Evolutionary conservation across 345 rosid species (phyloP).

Genomic region (Gossypium thurberi): DNA sequence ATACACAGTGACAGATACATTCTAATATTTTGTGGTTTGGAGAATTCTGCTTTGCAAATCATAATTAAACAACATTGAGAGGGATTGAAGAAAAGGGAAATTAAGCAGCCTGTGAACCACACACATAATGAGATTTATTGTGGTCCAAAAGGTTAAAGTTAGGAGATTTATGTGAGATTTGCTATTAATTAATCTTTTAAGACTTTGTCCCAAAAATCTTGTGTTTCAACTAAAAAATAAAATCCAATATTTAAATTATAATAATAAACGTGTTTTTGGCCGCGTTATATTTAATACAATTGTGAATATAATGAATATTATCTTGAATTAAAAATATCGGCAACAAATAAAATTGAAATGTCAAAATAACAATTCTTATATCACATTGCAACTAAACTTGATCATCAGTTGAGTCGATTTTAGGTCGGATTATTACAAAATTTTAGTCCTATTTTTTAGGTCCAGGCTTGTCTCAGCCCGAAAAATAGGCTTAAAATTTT

Average conservation of each 20-base stretch:
- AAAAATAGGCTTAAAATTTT: no score
- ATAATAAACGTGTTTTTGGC: not conserved
- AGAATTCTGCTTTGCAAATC: not conserved
- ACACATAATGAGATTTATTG: not conserved
- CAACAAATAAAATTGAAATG: no score
- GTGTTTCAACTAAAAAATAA: not conserved
- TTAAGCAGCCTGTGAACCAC: not conserved
- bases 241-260: not conserved
- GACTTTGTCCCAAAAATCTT: not conserved
- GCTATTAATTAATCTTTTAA: not conserved
- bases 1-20: not conserved
- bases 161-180: not conserved
- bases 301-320: not conserved
- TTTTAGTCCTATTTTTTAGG: no score
- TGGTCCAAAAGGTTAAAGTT: not conserved
- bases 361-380: no score
- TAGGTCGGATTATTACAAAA: no score
- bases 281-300: not conserved
- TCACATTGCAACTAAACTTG: no score
- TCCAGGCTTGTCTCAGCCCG: no score
- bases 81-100: not conserved
- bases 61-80: not conserved
- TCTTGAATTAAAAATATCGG: no score
- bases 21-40: not conserved
- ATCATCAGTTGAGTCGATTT: no score